Evolutionary conservation across 2,329 filamentous ascomycete genomes (phyloP).

Genomic region (Neophaeococcomyces aloes): DNA sequence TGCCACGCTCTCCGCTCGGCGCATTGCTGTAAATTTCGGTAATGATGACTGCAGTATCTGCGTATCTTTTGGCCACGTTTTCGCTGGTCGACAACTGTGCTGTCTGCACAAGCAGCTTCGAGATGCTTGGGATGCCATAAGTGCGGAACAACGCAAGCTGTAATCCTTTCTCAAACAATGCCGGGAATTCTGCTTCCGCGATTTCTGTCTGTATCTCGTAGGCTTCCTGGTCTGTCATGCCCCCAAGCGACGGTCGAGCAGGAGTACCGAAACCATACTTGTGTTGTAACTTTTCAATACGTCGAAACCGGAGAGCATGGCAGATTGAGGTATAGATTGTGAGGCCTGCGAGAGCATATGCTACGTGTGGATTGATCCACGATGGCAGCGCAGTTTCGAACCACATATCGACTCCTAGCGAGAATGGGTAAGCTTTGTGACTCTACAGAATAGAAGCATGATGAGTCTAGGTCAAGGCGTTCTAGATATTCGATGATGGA

Average conservation of each 20-base stretch:
- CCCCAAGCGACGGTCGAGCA: slow-evolving; percentile 10
- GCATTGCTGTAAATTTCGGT: slow-evolving; percentile 36
- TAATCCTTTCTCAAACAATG: slow-evolving; percentile 19
- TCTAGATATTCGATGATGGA: too few species aligned
- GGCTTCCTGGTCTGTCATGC: slow-evolving; percentile 12
- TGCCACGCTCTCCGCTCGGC: slow-evolving; percentile 31
- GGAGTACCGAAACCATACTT: slow-evolving; percentile 17
- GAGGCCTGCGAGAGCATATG: slow-evolving; percentile 13
- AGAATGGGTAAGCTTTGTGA: too few species aligned
- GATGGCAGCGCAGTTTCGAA: not conserved
- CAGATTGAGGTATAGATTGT: slow-evolving; percentile 18
- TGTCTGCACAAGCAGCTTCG: slow-evolving; percentile 39
- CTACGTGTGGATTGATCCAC: not conserved
- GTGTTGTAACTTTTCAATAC: slow-evolving; percentile 14
- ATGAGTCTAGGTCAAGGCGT: too few species aligned
- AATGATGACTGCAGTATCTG: slow-evolving; percentile 43
- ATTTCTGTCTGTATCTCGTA: slow-evolving; percentile 16
- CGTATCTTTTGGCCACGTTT: slow-evolving; percentile 44
- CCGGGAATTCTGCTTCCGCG: slow-evolving; percentile 18
- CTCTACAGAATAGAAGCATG: too few species aligned
- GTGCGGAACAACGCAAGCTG: slow-evolving; percentile 31
- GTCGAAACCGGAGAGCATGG: slow-evolving; percentile 15
- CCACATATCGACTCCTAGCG: too few species aligned
- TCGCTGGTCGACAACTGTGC: slow-evolving; percentile 37
- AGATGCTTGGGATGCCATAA: slow-evolving; percentile 48